Conservation (phyloP, 805 yeast genomes). For the Crinitomyces ghanaensis region DNA sequence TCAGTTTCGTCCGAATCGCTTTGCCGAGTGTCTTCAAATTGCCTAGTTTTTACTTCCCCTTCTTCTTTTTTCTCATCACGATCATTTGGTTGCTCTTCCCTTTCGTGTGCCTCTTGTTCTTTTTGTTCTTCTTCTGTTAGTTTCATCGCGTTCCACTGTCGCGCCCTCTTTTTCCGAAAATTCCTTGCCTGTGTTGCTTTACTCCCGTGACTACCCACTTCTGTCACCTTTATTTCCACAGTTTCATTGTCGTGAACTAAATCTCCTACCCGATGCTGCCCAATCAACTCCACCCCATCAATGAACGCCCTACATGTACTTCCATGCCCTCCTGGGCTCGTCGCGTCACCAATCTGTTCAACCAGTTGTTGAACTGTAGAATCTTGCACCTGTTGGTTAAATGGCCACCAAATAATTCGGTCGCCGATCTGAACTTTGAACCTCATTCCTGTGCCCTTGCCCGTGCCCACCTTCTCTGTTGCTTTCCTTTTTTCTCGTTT, state of each 20-base stretch:
- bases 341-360: slow-evolving; percentile 1
- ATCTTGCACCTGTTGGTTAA: neutral
- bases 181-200: slow-evolving; percentile 6
- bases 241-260: slow-evolving; percentile 4
- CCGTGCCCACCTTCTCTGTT: slow-evolving; percentile 2
- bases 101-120: too few species aligned
- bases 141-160: neutral
- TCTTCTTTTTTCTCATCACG: too few species aligned
- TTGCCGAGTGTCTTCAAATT: too few species aligned
- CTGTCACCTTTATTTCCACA: slow-evolving; percentile 2
- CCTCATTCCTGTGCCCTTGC: slow-evolving; percentile 1
- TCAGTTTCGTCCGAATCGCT: too few species aligned
- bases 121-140: too few species aligned
- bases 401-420: neutral
- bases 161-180: slow-evolving; percentile 1
- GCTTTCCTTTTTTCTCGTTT: too few species aligned
- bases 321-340: too few species aligned
- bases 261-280: slow-evolving; percentile 1
- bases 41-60: slow-evolving; percentile 1
- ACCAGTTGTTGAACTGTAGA: slow-evolving; percentile 2
- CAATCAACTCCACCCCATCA: slow-evolving; percentile 5
- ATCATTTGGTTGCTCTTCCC: too few species aligned
- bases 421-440: neutral
- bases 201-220: slow-evolving; percentile 6
- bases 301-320: slow-evolving; percentile 3